Evolutionary conservation across 148 eudicot genomes (phyloP).

Genomic region (Camellia japonica): DNA sequence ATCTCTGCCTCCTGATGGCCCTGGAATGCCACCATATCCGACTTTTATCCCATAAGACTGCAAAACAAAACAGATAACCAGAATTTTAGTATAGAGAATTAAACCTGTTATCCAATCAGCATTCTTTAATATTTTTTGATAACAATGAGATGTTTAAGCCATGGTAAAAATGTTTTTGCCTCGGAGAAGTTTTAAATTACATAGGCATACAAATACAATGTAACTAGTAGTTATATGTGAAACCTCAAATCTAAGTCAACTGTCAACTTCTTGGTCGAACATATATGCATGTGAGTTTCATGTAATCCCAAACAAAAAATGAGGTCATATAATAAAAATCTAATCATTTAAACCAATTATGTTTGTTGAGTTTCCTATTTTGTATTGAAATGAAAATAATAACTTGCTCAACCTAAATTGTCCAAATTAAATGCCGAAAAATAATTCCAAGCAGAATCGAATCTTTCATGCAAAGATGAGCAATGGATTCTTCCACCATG

Average conservation of each 20-base stretch:
- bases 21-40: slow-evolving; percentile 91
- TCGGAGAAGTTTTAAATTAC: background rate
- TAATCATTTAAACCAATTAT: background rate
- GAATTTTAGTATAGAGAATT: background rate
- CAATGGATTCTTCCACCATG: background rate
- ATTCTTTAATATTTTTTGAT: background rate
- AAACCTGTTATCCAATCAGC: background rate
- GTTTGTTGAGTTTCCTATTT: background rate
- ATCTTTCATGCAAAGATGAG: background rate
- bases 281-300: background rate
- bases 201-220: background rate
- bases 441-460: background rate
- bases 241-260: background rate
- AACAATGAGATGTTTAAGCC: too few relatives aligned
- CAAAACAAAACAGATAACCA: slow-evolving; percentile 6
- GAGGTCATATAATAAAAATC: background rate
- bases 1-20: slow-evolving; percentile 75
- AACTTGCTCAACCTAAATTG: background rate
- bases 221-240: background rate
- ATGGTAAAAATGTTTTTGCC: too few relatives aligned
- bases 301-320: background rate
- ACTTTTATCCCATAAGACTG: slow-evolving; percentile 93
- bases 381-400: background rate
- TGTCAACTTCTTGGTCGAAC: background rate
- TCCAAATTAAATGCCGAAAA: background rate